Conservation (phyloP, 306 rosid genomes). For the Rosa persica region DNA sequence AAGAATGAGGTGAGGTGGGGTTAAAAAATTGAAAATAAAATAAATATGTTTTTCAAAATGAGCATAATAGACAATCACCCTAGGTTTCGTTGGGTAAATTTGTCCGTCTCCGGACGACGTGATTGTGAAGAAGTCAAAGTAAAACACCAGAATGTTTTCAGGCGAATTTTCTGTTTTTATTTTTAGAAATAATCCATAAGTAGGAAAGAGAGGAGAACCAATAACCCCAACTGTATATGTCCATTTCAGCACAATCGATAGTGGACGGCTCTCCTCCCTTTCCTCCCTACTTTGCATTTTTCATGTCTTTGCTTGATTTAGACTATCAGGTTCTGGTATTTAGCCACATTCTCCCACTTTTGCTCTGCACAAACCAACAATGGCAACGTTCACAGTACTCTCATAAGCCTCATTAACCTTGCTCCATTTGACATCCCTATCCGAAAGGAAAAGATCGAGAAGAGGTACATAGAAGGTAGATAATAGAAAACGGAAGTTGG, state of each 20-base stretch:
- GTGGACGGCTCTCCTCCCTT: constrained; percentile 31
- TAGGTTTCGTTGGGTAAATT: too few species aligned
- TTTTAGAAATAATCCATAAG: neutral
- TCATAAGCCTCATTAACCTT: neutral
- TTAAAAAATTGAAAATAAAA: too few species aligned
- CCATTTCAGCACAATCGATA: neutral
- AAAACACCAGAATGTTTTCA: neutral
- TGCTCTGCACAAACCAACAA: neutral
- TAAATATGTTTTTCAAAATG: too few species aligned
- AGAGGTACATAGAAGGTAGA: neutral
- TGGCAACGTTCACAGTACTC: neutral
- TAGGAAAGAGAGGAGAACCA: neutral
- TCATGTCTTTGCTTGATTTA: constrained; percentile 16
- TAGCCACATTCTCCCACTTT: neutral
- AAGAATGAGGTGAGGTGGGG: too few species aligned
- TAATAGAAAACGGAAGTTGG: neutral
- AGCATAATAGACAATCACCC: neutral
- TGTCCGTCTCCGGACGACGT: neutral
- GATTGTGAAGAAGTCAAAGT: neutral
- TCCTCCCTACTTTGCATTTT: constrained; percentile 34
- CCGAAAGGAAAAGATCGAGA: neutral
- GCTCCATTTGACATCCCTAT: neutral
- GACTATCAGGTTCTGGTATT: neutral
- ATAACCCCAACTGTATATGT: neutral
- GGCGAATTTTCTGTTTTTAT: neutral